These are phyloP conservation scores for Colletotrichum noveboracense DNA, from an alignment of 2,329 filamentous ascomycete species.

Conservation along the genomic window DNA sequence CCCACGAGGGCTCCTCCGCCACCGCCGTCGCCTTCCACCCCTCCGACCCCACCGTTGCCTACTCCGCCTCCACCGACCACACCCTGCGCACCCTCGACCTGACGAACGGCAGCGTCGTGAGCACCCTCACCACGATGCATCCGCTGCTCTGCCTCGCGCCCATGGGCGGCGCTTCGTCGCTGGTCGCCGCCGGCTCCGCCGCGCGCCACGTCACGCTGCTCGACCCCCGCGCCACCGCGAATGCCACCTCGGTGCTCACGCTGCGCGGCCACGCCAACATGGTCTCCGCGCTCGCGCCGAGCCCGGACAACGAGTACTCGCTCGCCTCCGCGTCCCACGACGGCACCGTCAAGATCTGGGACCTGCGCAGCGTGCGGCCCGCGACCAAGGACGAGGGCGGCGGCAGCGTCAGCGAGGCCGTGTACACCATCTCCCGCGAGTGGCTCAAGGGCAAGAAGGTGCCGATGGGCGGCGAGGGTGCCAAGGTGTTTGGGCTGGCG, in stretches of 20 bases:
- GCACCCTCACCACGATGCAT: slow-evolving; percentile 83
- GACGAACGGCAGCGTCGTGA: slow-evolving; percentile 78
- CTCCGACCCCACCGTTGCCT: slow-evolving; percentile 84
- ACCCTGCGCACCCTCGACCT: slow-evolving; percentile 90
- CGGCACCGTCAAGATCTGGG: slow-evolving; percentile 92
- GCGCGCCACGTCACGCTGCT: slow-evolving; percentile 91
- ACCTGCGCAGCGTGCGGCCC: slow-evolving; percentile 74
- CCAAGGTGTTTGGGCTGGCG: slow-evolving; percentile 86
- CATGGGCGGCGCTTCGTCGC: slow-evolving; percentile 65
- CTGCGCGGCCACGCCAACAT: slow-evolving; percentile 86
- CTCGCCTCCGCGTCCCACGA: slow-evolving; percentile 91
- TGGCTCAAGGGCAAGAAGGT: slow-evolving; percentile 69
- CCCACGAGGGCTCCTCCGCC: slow-evolving; percentile 76
- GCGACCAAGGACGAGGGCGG: slow-evolving; percentile 65
- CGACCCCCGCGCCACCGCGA: slow-evolving; percentile 82
- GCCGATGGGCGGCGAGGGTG: slow-evolving; percentile 76
- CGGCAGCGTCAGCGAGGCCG: slow-evolving; percentile 71
- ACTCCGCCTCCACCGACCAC: slow-evolving; percentile 91
- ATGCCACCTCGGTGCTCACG: slow-evolving; percentile 84
- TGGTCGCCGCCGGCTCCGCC: slow-evolving; percentile 77
- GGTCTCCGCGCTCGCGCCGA: slow-evolving; percentile 46
- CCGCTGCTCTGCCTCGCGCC: slow-evolving; percentile 81
- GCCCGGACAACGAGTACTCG: slow-evolving; percentile 75
- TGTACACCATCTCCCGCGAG: slow-evolving; percentile 79
- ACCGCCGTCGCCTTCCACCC: slow-evolving; percentile 86